Evolutionary conservation across 768 basidiomycete species (phyloP), one percentile per base, ranked within the genome.

Genomic region (Gymnopilus dilepis): DNA sequence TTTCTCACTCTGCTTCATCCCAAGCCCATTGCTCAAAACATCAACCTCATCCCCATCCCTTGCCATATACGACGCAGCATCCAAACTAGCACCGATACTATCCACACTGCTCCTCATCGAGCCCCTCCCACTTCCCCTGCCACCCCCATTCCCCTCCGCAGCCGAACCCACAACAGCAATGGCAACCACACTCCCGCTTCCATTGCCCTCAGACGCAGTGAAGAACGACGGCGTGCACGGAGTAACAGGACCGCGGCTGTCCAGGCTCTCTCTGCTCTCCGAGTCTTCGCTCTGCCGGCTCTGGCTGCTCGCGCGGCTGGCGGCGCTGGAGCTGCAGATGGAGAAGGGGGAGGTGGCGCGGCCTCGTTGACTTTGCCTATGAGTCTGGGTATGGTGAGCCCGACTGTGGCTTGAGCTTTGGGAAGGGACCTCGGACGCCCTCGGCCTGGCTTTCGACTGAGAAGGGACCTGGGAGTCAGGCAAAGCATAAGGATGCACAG

Each of bases 181-280:
- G 17, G 30, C 24, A 26, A 30, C 53, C 40, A 42, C 50, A 7
- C 19, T 37, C 53, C 62, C n/a, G n/a, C n/a, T n/a, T n/a, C n/a
- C n/a, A n/a, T n/a, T n/a, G n/a, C n/a, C 50, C 42, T 62, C 53
- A 3, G 60, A 56, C 8, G 53, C 57, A 31, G 53, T 63, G 22
- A 63, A 65, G 24, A 65, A 61, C 4, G 64, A 61, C 4, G 64
- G 64, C 34, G 64, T 61, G 12, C 30, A 43, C 17, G 64, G 64
- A 31, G 64, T 65, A 21, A 61, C 40, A 13, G 64, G 64, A 21
- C 59, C 47, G 2, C 47, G 47, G 9, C 47, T 50, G 9, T 50
- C 50, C 37, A 50, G 15, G 19, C 47, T 50, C 1, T 31, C 47
- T 9, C 56, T 51, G 47, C 60, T 65, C 37, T 56, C 60, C 11